Conservation (phyloP, 306 rosid genomes). For the Sphenostylis stenocarpa region DNA sequence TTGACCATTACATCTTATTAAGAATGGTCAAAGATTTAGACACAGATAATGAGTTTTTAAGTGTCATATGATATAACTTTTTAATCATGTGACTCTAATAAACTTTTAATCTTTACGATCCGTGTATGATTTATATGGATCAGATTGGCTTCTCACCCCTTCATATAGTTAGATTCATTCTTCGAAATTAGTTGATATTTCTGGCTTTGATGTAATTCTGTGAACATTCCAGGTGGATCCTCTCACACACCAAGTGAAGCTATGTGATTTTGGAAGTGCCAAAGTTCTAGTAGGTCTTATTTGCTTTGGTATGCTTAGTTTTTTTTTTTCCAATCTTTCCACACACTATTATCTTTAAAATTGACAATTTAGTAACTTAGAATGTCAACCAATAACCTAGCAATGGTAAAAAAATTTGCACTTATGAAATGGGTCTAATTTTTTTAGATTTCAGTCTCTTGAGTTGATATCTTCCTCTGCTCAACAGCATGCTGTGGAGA, state of each 20-base stretch:
- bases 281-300: constrained; percentile 77
- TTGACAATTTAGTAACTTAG: not conserved
- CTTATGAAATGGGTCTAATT: not conserved
- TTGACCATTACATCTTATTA: too few species aligned
- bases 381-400: constrained; percentile 2
- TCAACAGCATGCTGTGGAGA: not conserved
- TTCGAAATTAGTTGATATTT: not conserved
- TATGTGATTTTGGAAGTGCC: constrained; percentile 98
- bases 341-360: not conserved
- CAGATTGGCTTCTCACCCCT: too few species aligned
- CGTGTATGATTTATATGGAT: too few species aligned
- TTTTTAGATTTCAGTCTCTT: not conserved
- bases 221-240: constrained; percentile 81
- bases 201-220: constrained; percentile 26
- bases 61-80: too few species aligned
- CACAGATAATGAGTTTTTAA: too few species aligned
- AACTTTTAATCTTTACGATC: too few species aligned
- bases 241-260: constrained; percentile 90
- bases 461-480: not conserved
- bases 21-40: too few species aligned
- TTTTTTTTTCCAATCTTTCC: not conserved
- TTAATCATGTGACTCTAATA: too few species aligned
- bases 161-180: not conserved
- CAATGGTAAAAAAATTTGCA: not conserved
- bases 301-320: constrained; percentile 16